Conservation (phyloP, 2,329 filamentous ascomycete species). For the Purpureocillium takamizusanense region DNA sequence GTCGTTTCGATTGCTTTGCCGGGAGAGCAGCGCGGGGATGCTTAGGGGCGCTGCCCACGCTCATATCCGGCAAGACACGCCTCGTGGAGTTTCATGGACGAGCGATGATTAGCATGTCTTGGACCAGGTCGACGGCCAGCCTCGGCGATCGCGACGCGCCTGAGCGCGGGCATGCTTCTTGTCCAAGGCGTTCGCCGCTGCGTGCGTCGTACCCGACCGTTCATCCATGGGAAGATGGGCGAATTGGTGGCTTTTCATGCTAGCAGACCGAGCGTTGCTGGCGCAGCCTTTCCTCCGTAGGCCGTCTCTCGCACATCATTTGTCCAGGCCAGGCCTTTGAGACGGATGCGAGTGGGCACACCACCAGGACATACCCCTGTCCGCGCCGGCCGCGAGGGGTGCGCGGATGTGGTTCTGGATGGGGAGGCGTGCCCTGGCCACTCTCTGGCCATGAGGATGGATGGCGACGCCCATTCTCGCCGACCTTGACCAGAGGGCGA, state of each 20-base stretch:
- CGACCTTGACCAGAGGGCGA: neutral
- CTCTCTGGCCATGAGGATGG: neutral
- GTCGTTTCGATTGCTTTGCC: too few relatives aligned
- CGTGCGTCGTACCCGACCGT: neutral
- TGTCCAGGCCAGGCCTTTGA: neutral
- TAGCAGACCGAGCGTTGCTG: slow-evolving; percentile 1
- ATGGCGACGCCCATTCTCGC: neutral
- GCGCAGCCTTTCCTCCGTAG: neutral
- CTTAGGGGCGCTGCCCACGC: neutral
- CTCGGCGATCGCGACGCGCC: too few relatives aligned
- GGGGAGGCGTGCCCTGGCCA: neutral
- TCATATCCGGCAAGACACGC: slow-evolving; percentile 4
- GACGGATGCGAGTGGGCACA: slow-evolving; percentile 2
- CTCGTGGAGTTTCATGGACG: slow-evolving; percentile 4
- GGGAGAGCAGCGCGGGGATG: too few relatives aligned
- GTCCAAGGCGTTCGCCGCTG: too few relatives aligned
- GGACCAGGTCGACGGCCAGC: slow-evolving; percentile 4
- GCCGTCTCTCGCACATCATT: neutral
- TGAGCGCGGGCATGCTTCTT: too few relatives aligned
- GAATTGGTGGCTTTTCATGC: slow-evolving; percentile 2
- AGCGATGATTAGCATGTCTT: slow-evolving; percentile 9
- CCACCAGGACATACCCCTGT: slow-evolving; percentile 1
- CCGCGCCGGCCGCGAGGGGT: neutral
- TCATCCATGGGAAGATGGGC: neutral
- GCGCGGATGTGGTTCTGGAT: too few relatives aligned